Evolutionary conservation across 495 filamentous ascomycete genomes (phyloP).

Genomic region (Penicillium steckii): DNA sequence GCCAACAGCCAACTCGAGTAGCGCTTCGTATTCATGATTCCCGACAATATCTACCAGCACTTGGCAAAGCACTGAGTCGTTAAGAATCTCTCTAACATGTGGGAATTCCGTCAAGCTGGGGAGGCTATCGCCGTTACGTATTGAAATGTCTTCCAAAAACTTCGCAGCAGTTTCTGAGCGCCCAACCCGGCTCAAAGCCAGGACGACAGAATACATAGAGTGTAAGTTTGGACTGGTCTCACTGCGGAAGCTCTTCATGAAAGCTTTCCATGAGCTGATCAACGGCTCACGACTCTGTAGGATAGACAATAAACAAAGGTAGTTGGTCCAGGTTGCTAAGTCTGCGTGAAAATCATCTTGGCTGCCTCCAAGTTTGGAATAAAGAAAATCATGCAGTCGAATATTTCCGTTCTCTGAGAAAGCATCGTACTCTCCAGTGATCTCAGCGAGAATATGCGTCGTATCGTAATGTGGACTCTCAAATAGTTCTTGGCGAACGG

Average conservation of each 20-base stretch:
- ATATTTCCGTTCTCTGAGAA: neutral
- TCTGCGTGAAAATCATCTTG: neutral
- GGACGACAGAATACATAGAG: slow-evolving; percentile 26
- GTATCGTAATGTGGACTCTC: slow-evolving; percentile 22
- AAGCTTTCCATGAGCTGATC: slow-evolving; percentile 20
- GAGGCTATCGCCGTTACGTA: slow-evolving; percentile 17
- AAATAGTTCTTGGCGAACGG: slow-evolving; percentile 23
- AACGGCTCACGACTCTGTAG: slow-evolving; percentile 13
- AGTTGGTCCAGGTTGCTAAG: neutral
- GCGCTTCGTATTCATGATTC: slow-evolving; percentile 14
- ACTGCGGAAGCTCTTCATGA: slow-evolving; percentile 6
- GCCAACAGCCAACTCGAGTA: slow-evolving; percentile 26
- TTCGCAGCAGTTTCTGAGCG: slow-evolving; percentile 17
- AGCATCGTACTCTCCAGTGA: slow-evolving; percentile 26
- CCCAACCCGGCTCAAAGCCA: slow-evolving; percentile 15
- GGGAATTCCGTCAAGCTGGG: slow-evolving; percentile 24
- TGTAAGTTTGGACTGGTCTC: slow-evolving; percentile 3
- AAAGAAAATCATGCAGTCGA: slow-evolving; percentile 24
- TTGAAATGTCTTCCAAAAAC: slow-evolving; percentile 28
- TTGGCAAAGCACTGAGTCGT: slow-evolving; percentile 13
- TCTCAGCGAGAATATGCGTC: slow-evolving; percentile 18
- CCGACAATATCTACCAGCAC: slow-evolving; percentile 23
- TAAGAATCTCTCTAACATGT: slow-evolving; percentile 16
- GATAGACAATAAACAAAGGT: slow-evolving; percentile 26
- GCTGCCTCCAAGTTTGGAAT: too few species aligned